These are phyloP conservation scores for Allium sativum DNA, from an alignment of 106 monocot genomes.

Conservation along the genomic window DNA sequence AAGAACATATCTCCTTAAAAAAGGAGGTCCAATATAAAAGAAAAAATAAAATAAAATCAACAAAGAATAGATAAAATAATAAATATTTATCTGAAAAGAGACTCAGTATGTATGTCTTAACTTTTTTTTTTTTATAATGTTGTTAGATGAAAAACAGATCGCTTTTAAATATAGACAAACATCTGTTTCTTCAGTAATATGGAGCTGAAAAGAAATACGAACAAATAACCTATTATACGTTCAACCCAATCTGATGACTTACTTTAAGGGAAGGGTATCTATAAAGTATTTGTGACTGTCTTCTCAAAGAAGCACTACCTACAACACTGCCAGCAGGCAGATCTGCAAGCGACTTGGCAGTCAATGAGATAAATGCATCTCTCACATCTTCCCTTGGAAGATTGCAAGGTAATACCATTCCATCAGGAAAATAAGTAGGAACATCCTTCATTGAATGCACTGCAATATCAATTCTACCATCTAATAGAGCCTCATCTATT, in stretches of 20 bases:
- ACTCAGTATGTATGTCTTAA: too few species aligned
- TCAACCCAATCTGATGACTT: conserved; percentile 1
- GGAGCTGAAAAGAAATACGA: too few species aligned
- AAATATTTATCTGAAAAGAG: too few species aligned
- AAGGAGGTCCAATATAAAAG: too few species aligned
- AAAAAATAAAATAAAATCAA: too few species aligned
- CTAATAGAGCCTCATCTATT: conserved; percentile 95
- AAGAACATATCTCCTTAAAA: too few species aligned
- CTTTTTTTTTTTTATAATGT: too few species aligned
- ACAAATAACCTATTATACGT: too few species aligned
- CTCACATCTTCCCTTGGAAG: conserved; percentile 92
- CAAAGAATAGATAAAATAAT: too few species aligned
- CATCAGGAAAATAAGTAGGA: conserved; percentile 88
- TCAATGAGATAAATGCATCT: conserved; percentile 85
- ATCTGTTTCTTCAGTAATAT: too few species aligned
- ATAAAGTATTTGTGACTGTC: conserved; percentile 90
- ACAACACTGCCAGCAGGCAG: conserved; percentile 87
- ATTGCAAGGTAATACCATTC: conserved; percentile 83
- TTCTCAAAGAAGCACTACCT: conserved; percentile 87
- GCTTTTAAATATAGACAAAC: too few species aligned
- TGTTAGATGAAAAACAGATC: too few species aligned
- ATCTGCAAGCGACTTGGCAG: conserved; percentile 65
- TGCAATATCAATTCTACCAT: conserved; percentile 77
- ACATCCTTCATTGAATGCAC: conserved; percentile 99
- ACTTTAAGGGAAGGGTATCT: conserved; percentile 90